Conservation (phyloP, 2,329 filamentous ascomycete species). For the Botrytis porri region DNA sequence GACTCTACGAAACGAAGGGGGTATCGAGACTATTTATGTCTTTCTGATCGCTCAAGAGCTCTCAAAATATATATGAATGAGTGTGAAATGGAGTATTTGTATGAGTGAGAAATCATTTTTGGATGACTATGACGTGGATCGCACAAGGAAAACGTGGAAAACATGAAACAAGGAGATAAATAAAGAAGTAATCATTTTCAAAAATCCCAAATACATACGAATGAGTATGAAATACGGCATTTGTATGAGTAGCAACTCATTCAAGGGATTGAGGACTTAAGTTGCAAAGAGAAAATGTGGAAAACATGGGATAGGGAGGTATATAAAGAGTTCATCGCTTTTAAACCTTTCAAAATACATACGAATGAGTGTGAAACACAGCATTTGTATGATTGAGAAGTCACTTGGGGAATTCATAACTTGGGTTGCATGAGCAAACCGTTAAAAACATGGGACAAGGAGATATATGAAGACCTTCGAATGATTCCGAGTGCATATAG, state of each 20-base stretch:
- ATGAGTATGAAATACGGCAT: neutral
- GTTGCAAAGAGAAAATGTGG: neutral
- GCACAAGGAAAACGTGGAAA: neutral
- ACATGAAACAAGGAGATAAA: no score
- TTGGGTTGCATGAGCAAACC: no score
- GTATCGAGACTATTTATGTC: neutral
- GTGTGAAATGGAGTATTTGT: neutral
- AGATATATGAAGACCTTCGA: neutral
- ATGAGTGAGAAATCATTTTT: neutral
- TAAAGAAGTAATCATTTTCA: no score
- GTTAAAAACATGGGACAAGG: no score
- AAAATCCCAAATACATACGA: no score
- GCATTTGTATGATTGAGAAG: no score
- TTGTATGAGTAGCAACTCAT: no score
- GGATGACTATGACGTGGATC: neutral
- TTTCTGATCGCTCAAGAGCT: neutral
- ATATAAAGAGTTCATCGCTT: no score
- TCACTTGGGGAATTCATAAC: neutral
- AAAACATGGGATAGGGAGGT: neutral
- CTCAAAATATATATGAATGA: neutral
- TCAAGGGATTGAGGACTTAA: no score
- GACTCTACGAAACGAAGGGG: neutral
- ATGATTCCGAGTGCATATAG: neutral
- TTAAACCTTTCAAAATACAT: no score
- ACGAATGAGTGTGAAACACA: neutral